These are phyloP conservation scores for Tilletiaria anomala DNA, from an alignment of 1,284 basidiomycete genomes.

Conservation along the genomic window DNA sequence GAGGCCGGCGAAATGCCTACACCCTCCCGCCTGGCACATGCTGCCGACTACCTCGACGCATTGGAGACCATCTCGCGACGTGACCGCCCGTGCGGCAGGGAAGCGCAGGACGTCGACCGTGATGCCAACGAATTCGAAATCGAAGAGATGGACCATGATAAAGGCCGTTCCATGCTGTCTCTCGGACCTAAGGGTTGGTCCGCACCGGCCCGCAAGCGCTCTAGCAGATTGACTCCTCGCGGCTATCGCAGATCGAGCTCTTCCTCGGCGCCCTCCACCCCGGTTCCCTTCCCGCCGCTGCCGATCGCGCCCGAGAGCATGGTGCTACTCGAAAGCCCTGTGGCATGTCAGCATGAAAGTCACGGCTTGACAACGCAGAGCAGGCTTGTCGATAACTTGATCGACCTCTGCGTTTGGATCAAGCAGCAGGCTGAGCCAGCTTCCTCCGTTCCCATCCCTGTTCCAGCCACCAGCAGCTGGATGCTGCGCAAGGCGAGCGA, in stretches of 20 bases:
- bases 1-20: slow-evolving; percentile 55
- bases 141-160: no score
- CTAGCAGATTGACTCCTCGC: no score
- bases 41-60: slow-evolving; percentile 47
- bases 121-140: no score
- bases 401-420: slow-evolving; percentile 38
- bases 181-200: slow-evolving; percentile 34
- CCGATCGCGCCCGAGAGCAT: slow-evolving; percentile 14
- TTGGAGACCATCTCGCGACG: slow-evolving; percentile 46
- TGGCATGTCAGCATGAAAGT: slow-evolving; percentile 10
- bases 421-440: slow-evolving; percentile 24
- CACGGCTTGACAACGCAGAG: no score
- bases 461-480: neutral
- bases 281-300: neutral
- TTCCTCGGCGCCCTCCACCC: neutral
- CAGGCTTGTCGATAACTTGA: slow-evolving; percentile 14
- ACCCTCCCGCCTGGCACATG: slow-evolving; percentile 48
- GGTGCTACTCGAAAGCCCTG: slow-evolving; percentile 32
- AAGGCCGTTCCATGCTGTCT: neutral
- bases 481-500: no score
- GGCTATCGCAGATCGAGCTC: no score
- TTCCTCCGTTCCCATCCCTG: neutral
- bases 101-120: neutral
- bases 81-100: neutral
- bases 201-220: no score